A percentile compares a stretch with the other conserved stretches of the same genome.
These are phyloP conservation scores for Candida berthetii DNA, from an alignment of 805 yeast genomes.

Conservation along the genomic window DNA sequence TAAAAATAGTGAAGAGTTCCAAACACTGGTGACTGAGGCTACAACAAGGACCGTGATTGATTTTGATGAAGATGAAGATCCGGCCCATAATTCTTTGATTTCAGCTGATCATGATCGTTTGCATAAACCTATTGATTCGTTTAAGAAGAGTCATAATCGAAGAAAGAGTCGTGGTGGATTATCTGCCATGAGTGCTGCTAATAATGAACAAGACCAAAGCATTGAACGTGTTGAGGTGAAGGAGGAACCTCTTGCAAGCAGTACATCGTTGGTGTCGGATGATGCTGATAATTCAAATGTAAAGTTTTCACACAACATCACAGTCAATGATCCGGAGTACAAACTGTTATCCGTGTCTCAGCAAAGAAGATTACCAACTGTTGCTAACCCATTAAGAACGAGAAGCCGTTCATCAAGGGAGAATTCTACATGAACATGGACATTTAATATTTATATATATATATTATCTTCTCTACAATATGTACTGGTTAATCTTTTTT, in stretches of 20 bases:
- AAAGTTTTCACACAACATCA: too few species aligned
- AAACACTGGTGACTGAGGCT: conserved; percentile 15
- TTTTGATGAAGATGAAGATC: conserved; percentile 7
- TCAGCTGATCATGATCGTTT: background rate
- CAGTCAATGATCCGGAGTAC: background rate
- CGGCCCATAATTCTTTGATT: conserved; percentile 1
- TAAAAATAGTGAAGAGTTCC: conserved; percentile 7
- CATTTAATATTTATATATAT: too few species aligned
- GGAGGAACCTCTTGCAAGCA: background rate
- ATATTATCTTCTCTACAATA: too few species aligned
- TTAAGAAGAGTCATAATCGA: conserved; percentile 16
- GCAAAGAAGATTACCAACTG: conserved; percentile 19
- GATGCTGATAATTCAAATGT: background rate
- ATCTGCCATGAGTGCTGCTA: conserved; percentile 11
- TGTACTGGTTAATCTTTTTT: background rate
- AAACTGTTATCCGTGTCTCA: conserved; percentile 16
- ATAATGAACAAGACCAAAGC: background rate
- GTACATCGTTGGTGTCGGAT: background rate
- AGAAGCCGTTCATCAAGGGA: conserved; percentile 20
- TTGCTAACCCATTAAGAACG: conserved; percentile 20
- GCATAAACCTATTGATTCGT: background rate
- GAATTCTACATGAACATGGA: conserved; percentile 10
- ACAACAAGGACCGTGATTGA: conserved; percentile 12
- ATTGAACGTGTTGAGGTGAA: background rate
- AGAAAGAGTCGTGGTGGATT: conserved; percentile 21